Percentiles rank a stretch among this genome's conserved stretches.
phyloP scores from a whole-genome alignment of 495 filamentous ascomycete species.

The Penicillium goetzii region DNA sequence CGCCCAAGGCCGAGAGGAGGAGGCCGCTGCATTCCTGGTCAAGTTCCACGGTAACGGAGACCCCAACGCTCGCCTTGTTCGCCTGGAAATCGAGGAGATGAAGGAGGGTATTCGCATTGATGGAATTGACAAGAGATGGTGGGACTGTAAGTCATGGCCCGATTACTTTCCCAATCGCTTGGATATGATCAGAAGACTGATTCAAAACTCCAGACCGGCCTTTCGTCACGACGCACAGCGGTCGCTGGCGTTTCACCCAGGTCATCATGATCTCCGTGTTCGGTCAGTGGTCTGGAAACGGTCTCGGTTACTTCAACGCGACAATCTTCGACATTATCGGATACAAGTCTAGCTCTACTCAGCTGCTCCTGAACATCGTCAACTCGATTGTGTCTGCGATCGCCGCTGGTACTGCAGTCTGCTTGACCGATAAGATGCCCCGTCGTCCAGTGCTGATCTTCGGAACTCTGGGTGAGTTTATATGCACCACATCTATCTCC shows the following conservation, averaged over 20 bases:
- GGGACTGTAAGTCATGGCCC: conserved; percentile 56
- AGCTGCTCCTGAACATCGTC: conserved; percentile 64
- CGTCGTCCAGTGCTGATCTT: conserved; percentile 63
- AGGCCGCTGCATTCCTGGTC: conserved; percentile 56
- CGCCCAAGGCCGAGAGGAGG: conserved; percentile 55
- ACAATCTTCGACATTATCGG: conserved; percentile 46
- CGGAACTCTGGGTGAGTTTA: conserved; percentile 57
- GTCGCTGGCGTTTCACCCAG: conserved; percentile 64
- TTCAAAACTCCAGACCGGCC: conserved; percentile 42
- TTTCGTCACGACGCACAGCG: conserved; percentile 60
- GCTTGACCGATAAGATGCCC: conserved; percentile 67
- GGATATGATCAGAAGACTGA: conserved; percentile 2
- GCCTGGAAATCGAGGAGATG: conserved; percentile 62
- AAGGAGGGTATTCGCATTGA: conserved; percentile 58
- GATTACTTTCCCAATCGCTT: background rate
- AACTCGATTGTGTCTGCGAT: conserved; percentile 69
- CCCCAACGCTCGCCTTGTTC: conserved; percentile 55
- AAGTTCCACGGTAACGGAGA: conserved; percentile 64
- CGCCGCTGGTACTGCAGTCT: conserved; percentile 67
- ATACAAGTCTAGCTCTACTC: conserved; percentile 51
- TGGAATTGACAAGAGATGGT: conserved; percentile 66
- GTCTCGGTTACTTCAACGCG: conserved; percentile 53
- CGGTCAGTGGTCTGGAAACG: conserved; percentile 52
- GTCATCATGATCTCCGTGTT: conserved; percentile 67
- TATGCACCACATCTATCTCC: conserved; percentile 44